Percentiles rank a stretch among this genome's conserved stretches.
Evolutionary conservation across 73 alveolate genomes (phyloP).

Genomic region (Uronychia setigera): DNA sequence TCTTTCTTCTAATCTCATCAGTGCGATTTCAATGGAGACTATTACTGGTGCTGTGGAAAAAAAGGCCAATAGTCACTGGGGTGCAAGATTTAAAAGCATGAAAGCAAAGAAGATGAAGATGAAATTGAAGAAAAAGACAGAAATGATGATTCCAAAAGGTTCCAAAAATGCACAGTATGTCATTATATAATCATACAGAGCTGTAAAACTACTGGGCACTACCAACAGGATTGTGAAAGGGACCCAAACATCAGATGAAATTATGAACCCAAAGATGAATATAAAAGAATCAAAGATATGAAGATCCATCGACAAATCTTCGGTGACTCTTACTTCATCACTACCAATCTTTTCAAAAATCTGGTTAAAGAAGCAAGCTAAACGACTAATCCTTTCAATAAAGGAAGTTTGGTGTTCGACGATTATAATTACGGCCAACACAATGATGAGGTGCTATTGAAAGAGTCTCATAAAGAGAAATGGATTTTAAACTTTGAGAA

Average conservation of each 20-base stretch:
- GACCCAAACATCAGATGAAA: slow-evolving; percentile 36
- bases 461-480: neutral
- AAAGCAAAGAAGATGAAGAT: slow-evolving; percentile 32
- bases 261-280: slow-evolving; percentile 1
- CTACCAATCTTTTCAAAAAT: neutral
- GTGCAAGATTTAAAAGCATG: slow-evolving; percentile 25
- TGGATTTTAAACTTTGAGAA: neutral
- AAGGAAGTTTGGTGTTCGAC: slow-evolving; percentile 16
- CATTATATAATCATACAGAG: no score
- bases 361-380: neutral
- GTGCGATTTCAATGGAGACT: slow-evolving; percentile 40
- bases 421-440: slow-evolving; percentile 22
- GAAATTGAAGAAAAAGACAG: slow-evolving; percentile 17
- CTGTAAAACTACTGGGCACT: slow-evolving; percentile 20
- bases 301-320: neutral
- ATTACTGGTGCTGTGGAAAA: slow-evolving; percentile 46
- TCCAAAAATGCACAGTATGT: slow-evolving; percentile 25
- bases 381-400: slow-evolving; percentile 12
- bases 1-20: no score
- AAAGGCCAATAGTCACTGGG: slow-evolving; percentile 7
- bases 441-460: slow-evolving; percentile 13
- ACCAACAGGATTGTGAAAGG: slow-evolving; percentile 16
- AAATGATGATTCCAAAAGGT: neutral
- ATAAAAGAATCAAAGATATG: neutral
- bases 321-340: neutral